Percentiles rank a stretch among this genome's conserved stretches.
Conservation (phyloP, 2,329 filamentous ascomycete species). For the Blastomyces emzantsi region DNA sequence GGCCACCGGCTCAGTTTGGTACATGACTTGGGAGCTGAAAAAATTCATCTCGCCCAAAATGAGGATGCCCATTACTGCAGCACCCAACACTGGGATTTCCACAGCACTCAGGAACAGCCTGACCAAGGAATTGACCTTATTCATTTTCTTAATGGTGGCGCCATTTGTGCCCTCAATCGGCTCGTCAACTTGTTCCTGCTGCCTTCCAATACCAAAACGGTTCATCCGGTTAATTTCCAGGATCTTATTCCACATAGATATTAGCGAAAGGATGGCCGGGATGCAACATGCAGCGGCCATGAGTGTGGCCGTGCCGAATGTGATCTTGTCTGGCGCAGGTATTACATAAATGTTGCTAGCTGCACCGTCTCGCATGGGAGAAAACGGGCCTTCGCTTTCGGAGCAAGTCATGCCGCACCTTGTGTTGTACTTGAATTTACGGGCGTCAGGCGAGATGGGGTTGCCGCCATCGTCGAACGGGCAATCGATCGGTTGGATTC, state of each 20-base stretch:
- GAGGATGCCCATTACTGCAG: conserved; percentile 51
- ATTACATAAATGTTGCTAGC: conserved; percentile 56
- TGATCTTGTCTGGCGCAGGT: conserved; percentile 47
- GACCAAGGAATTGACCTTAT: conserved; percentile 29
- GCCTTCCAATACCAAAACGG: conserved; percentile 29
- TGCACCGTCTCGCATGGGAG: conserved; percentile 47
- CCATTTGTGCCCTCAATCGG: conserved; percentile 47
- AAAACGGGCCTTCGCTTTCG: conserved; percentile 40
- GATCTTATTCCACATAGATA: conserved; percentile 57
- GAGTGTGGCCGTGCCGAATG: conserved; percentile 52
- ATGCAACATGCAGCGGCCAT: conserved; percentile 57
- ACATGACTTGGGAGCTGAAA: conserved; percentile 47
- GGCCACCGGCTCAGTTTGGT: conserved; percentile 54
- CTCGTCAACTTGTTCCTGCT: conserved; percentile 27
- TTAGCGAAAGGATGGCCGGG: conserved; percentile 52
- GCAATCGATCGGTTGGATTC: conserved; percentile 41
- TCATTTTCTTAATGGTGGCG: conserved; percentile 45
- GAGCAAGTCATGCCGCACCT: conserved; percentile 45
- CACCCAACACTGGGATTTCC: conserved; percentile 51
- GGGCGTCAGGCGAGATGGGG: conserved; percentile 28
- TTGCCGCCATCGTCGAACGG: conserved; percentile 31
- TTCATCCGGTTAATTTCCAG: conserved; percentile 52
- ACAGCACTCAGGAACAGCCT: conserved; percentile 34
- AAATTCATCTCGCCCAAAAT: conserved; percentile 57
- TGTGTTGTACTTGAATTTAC: conserved; percentile 39